A percentile compares a stretch with the other conserved stretches of the same genome.
phyloP scores from a whole-genome alignment of 768 basidiomycete genomes.

The Galerina sulciceps region DNA sequence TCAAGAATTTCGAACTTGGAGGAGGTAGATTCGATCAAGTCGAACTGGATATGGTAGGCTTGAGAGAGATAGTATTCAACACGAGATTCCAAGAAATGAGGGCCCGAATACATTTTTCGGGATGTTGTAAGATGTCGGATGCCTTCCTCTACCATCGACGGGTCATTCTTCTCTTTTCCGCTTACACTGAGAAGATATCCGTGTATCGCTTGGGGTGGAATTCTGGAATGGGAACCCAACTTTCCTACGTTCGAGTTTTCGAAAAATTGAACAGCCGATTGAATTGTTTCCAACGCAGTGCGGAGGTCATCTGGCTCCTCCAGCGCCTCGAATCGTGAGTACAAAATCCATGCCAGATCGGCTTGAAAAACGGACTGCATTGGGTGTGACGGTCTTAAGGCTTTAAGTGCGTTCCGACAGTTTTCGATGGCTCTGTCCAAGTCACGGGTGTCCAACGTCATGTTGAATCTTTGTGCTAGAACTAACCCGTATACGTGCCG shows the following conservation, averaged over 20 bases:
- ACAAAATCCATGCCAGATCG: background rate
- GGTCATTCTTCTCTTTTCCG: background rate
- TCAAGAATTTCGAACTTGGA: background rate
- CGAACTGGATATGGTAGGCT: background rate
- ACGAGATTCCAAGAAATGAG: background rate
- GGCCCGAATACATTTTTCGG: slow-evolving; percentile 1
- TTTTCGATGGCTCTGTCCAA: background rate
- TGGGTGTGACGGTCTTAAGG: background rate
- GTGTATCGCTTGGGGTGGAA: background rate
- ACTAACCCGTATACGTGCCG: background rate
- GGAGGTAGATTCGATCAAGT: background rate
- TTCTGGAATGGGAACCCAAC: background rate
- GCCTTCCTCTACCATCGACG: background rate
- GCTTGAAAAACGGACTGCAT: background rate
- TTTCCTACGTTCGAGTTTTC: background rate
- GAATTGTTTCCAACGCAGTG: background rate
- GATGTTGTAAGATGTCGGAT: background rate
- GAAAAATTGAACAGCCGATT: background rate
- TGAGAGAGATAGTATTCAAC: slow-evolving; percentile 6
- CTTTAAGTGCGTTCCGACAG: background rate
- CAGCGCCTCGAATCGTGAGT: background rate
- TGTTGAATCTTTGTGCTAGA: slow-evolving; percentile 1
- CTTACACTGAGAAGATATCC: background rate
- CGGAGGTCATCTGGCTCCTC: background rate
- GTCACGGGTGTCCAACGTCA: background rate